Base-by-base conservation (phyloP, 345 rosid genomes). In the Rhizophora mangle region DNA sequence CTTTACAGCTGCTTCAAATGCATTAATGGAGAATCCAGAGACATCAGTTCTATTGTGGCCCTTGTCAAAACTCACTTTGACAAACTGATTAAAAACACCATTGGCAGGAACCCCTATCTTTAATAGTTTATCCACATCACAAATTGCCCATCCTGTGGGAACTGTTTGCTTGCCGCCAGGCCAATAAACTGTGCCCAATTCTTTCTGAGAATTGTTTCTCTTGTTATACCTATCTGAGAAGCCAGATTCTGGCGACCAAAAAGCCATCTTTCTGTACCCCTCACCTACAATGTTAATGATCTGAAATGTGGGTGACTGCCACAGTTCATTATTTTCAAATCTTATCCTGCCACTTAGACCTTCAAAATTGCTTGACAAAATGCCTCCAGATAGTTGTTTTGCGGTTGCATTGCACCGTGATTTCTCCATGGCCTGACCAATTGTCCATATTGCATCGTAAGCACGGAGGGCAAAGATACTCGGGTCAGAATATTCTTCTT, bases 11-110 rank as follows among this genome's bases (percentile, higher is more conserved):
- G 81, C 74, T 47, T 71, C 67, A 29, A 81, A 81, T 6, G 75
- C 82, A 21, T 74, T 8, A 34, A 81, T 61, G 8, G 84, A 74
- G 65, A 81, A 81, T 58, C 82, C 82, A 47, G 74, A 30, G 36
- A 51, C 54, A 19, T 3, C 2, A 18, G 84, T 60, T 54, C 20
- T 22, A 39, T 72, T 78, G 7, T 20, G 18, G 26, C 26, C 64
- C 26, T 39, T 19, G 19, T 74, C 75, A 36, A 30, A 58, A 21
- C 10, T 58, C 8, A 78, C 79, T 10, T 16, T 69, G 46, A 81
- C 77, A 43, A 81, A 81, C 54, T 74, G 75, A 31, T 64, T 47
- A 39, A 71, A 78, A n/a, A 73, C 77, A 5, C 77, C 71, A 36
- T 1, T 56, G 13, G 84, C 75, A 5, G 82, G 84, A 57, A 81